A percentile compares a stretch with the other conserved stretches of the same genome.
Evolutionary conservation across 306 rosid genomes (phyloP).

Genomic region (Lablab purpureus): DNA sequence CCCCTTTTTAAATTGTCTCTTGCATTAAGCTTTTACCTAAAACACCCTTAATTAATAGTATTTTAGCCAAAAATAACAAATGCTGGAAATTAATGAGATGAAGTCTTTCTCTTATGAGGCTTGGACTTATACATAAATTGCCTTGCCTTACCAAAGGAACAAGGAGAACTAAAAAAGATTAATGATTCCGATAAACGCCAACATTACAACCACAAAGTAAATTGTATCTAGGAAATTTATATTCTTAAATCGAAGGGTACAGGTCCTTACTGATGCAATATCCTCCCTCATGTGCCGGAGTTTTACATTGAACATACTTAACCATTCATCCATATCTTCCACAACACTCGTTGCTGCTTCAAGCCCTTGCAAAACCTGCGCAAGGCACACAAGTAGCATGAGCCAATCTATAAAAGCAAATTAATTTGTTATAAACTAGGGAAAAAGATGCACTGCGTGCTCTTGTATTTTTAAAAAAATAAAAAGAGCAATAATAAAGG

Average conservation of each 20-base stretch:
- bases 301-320: slow-evolving; percentile 88
- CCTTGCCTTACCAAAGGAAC: slow-evolving; percentile 10
- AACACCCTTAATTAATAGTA: not conserved
- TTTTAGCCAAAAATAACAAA: not conserved
- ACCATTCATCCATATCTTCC: slow-evolving; percentile 99
- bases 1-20: too few species aligned
- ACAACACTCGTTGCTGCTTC: slow-evolving; percentile 85
- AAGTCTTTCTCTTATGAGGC: not conserved
- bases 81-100: not conserved
- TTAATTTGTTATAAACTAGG: not conserved
- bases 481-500: too few species aligned
- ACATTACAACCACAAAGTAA: slow-evolving; percentile 38
- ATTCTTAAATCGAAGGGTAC: slow-evolving; percentile 26
- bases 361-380: slow-evolving; percentile 90
- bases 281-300: slow-evolving; percentile 99
- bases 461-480: too few species aligned
- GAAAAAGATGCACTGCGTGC: too few species aligned
- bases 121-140: slow-evolving; percentile 14
- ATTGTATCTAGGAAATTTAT: slow-evolving; percentile 41
- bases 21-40: not conserved
- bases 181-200: slow-evolving; percentile 17
- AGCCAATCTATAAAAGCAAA: not conserved
- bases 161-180: slow-evolving; percentile 11
- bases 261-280: slow-evolving; percentile 83
- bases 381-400: slow-evolving; percentile 40